phyloP scores from a whole-genome alignment of 108 stramenopile species.

The Cylindrotheca fusiformis region DNA sequence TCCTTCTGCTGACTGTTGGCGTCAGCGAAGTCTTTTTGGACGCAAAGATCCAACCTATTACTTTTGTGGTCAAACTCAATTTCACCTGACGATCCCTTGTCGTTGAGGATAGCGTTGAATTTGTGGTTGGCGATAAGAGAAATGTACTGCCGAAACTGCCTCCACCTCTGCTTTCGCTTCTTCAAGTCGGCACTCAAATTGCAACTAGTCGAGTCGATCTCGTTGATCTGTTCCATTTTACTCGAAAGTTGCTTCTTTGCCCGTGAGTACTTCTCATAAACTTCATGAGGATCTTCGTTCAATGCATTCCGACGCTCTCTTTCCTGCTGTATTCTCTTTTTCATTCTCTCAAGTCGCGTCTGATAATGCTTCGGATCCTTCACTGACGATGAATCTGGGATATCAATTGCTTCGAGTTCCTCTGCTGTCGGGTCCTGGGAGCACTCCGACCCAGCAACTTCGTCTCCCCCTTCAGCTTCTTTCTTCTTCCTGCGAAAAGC shows the following conservation, averaged over 20 bases:
- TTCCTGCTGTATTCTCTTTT: constrained; percentile 61
- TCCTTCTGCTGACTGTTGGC: constrained; percentile 69
- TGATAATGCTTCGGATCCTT: constrained; percentile 45
- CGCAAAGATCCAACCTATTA: constrained; percentile 53
- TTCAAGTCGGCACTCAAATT: constrained; percentile 46
- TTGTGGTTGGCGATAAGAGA: constrained; percentile 41
- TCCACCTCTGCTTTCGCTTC: constrained; percentile 52
- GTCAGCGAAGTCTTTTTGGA: constrained; percentile 72
- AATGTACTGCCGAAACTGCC: constrained; percentile 59
- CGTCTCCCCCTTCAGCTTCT: constrained; percentile 2
- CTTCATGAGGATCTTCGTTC: constrained; percentile 58
- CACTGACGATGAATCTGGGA: constrained; percentile 20
- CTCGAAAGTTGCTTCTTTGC: constrained; percentile 52
- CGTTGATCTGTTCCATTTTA: constrained; percentile 54
- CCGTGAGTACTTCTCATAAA: constrained; percentile 61
- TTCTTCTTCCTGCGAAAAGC: constrained; percentile 5
- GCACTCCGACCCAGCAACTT: constrained; percentile 7
- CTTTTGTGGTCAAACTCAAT: constrained; percentile 75
- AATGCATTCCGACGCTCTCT: constrained; percentile 48
- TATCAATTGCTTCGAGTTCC: constrained; percentile 68
- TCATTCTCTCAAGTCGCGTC: constrained; percentile 34
- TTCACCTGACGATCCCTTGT: constrained; percentile 73
- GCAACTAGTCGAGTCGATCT: constrained; percentile 31
- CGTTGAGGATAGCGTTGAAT: constrained; percentile 78
- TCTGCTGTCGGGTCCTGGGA: constrained; percentile 55